phyloP scores from a whole-genome alignment of 2,329 filamentous ascomycete genomes.

The Xylariomycetidae sp. region DNA sequence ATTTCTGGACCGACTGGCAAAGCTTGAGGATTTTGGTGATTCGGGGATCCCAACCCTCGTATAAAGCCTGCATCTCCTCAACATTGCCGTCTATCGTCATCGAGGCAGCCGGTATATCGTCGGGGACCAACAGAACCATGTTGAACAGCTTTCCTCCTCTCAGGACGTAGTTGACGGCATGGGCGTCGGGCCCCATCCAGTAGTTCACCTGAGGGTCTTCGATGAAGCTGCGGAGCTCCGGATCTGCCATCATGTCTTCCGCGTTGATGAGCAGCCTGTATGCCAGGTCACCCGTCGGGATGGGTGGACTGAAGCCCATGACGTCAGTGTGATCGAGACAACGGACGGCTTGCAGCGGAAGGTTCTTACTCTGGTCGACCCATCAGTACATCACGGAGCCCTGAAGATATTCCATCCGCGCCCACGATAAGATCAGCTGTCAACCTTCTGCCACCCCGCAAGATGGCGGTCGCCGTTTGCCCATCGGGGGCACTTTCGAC shows the following conservation, averaged over 20 bases:
- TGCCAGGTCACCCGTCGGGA: constrained; percentile 43
- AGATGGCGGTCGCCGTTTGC: constrained; percentile 31
- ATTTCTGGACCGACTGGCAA: constrained; percentile 54
- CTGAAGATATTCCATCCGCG: constrained; percentile 41
- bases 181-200: constrained; percentile 45
- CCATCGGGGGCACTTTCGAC: constrained; percentile 30
- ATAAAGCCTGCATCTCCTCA: constrained; percentile 39
- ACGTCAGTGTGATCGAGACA: too few relatives aligned
- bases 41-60: constrained; percentile 51
- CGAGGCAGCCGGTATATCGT: constrained; percentile 39
- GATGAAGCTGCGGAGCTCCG: constrained; percentile 37
- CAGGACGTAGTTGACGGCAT: constrained; percentile 46
- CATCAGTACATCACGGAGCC: constrained; percentile 37
- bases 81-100: constrained; percentile 29
- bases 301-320: too few relatives aligned
- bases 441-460: constrained; percentile 29
- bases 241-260: constrained; percentile 38
- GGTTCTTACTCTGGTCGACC: constrained; percentile 37
- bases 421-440: constrained; percentile 40
- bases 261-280: constrained; percentile 42
- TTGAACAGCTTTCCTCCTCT: constrained; percentile 42
- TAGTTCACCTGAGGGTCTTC: constrained; percentile 44
- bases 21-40: constrained; percentile 50
- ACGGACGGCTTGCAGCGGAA: too few relatives aligned
- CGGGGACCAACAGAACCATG: constrained; percentile 44